Conservation (phyloP, 31 red algal genomes). For the Porphyra umbilicalis region DNA sequence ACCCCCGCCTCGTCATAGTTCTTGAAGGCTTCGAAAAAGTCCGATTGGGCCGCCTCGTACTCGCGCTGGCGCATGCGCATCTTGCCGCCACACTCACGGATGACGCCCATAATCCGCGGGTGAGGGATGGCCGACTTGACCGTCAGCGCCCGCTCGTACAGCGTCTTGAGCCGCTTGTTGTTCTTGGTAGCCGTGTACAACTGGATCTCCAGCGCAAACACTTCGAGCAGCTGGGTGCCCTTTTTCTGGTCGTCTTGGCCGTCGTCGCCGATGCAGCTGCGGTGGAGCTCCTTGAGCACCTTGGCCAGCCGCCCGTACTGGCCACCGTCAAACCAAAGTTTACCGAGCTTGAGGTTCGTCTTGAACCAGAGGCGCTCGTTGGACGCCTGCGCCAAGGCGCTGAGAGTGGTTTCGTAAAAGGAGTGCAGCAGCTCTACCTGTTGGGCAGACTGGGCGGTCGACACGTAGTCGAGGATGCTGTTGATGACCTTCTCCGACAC, state of each 20-base stretch:
- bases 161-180: slow-evolving; percentile 71
- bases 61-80: slow-evolving; percentile 84
- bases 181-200: slow-evolving; percentile 91
- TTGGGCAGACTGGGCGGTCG: slow-evolving; percentile 34
- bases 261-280: slow-evolving; percentile 67
- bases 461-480: slow-evolving; percentile 94
- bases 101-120: slow-evolving; percentile 97
- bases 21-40: slow-evolving; percentile 98
- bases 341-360: slow-evolving; percentile 90
- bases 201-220: slow-evolving; percentile 99
- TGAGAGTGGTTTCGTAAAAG: slow-evolving; percentile 88
- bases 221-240: slow-evolving; percentile 94
- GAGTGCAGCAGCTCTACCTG: slow-evolving; percentile 74
- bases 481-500: slow-evolving; percentile 96
- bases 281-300: slow-evolving; percentile 86
- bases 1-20: slow-evolving; percentile 98
- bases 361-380: slow-evolving; percentile 99
- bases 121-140: slow-evolving; percentile 87
- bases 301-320: slow-evolving; percentile 63
- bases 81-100: slow-evolving; percentile 98
- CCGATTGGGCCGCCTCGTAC: slow-evolving; percentile 73
- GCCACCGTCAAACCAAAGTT: slow-evolving; percentile 90
- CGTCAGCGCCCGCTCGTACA: slow-evolving; percentile 94
- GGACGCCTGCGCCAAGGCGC: slow-evolving; percentile 65
- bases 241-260: slow-evolving; percentile 86